Percentiles rank a stretch among this genome's conserved stretches.
phyloP scores from a whole-genome alignment of 2,329 filamentous ascomycete genomes.

The Phaeosphaeria sp. region DNA sequence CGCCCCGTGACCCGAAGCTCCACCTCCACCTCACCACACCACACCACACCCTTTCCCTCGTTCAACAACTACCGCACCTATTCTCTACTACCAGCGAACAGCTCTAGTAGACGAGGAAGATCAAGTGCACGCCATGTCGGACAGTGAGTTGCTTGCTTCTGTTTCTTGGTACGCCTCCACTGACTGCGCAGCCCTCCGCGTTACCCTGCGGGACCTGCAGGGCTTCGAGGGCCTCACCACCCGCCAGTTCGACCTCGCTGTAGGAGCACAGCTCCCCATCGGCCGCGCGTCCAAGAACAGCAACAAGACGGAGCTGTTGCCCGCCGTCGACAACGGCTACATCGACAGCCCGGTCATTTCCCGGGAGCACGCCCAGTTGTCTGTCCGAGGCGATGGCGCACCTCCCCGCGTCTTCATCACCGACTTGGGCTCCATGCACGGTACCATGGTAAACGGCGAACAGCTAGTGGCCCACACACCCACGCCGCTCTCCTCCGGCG shows the following conservation, averaged over 20 bases:
- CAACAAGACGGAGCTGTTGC: slow-evolving; percentile 49
- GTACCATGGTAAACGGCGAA: slow-evolving; percentile 62
- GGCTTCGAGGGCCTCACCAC: slow-evolving; percentile 50
- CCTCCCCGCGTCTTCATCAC: slow-evolving; percentile 53
- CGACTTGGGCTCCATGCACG: slow-evolving; percentile 68
- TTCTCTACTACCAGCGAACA: not conserved
- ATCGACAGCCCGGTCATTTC: slow-evolving; percentile 78
- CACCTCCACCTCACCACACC: not conserved
- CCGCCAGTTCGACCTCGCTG: slow-evolving; percentile 39
- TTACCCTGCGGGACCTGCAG: slow-evolving; percentile 40
- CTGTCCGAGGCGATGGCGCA: slow-evolving; percentile 22
- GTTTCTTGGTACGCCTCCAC: slow-evolving; percentile 11
- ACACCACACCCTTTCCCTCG: not conserved
- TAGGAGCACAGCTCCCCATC: slow-evolving; percentile 41
- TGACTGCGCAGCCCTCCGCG: slow-evolving; percentile 31
- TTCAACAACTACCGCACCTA: not conserved
- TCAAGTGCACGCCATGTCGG: slow-evolving; percentile 12
- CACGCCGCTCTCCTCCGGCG: slow-evolving; percentile 36
- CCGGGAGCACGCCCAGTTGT: slow-evolving; percentile 66
- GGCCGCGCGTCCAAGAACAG: slow-evolving; percentile 53
- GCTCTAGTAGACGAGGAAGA: not conserved
- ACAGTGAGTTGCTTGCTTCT: slow-evolving; percentile 15
- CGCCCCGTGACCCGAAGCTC: not conserved
- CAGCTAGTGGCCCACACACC: slow-evolving; percentile 30
- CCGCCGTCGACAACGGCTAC: slow-evolving; percentile 65